Conservation (phyloP, 352 stramenopile species). For the Thraustochytrium striatum region DNA sequence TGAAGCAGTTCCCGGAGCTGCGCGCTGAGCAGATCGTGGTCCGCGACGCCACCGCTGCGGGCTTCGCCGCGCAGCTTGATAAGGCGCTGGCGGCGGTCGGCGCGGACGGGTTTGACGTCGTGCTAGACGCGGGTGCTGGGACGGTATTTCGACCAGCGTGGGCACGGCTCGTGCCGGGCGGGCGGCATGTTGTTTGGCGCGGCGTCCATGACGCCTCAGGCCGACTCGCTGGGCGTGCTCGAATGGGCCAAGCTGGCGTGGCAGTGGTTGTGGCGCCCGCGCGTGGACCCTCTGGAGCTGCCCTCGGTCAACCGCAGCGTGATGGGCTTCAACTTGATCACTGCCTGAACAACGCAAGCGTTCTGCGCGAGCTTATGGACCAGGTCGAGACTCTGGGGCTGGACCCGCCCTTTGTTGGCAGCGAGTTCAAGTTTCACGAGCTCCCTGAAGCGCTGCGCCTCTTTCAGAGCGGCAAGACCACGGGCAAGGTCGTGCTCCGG, state of each 20-base stretch:
- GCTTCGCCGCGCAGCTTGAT: slow-evolving; percentile 37
- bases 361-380: not conserved
- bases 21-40: slow-evolving; percentile 38
- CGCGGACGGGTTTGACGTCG: slow-evolving; percentile 40
- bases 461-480: slow-evolving; percentile 42
- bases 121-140: slow-evolving; percentile 50
- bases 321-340: slow-evolving; percentile 53
- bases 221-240: not conserved
- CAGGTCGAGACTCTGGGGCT: slow-evolving; percentile 18
- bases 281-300: slow-evolving; percentile 49
- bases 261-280: slow-evolving; percentile 36
- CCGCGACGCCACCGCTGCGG: not conserved
- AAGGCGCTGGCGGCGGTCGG: not conserved
- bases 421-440: slow-evolving; percentile 44
- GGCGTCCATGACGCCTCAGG: slow-evolving; percentile 24
- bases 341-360: slow-evolving; percentile 48
- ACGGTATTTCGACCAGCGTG: slow-evolving; percentile 45
- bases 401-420: slow-evolving; percentile 27
- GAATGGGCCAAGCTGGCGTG: slow-evolving; percentile 46
- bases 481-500: slow-evolving; percentile 49
- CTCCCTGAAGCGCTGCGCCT: slow-evolving; percentile 28
- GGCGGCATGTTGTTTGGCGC: slow-evolving; percentile 51
- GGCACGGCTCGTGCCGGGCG: not conserved
- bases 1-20: slow-evolving; percentile 47
- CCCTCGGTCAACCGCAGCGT: slow-evolving; percentile 29